Percentiles rank a stretch among this genome's conserved stretches.
phyloP scores from a whole-genome alignment of 805 yeast genomes.

The Ogataea dorogensis region DNA sequence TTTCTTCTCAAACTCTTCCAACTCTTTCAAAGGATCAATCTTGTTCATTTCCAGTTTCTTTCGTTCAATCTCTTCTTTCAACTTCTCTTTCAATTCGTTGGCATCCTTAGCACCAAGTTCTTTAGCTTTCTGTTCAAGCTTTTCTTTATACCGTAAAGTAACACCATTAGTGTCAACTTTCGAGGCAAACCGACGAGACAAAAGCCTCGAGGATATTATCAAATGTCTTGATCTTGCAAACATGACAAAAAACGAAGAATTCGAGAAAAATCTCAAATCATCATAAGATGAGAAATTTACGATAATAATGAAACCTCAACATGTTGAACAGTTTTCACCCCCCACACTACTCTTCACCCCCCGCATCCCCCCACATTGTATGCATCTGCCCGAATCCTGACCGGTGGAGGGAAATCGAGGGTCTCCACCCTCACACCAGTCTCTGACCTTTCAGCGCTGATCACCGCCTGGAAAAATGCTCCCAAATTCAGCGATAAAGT shows the following conservation, averaged over 20 bases:
- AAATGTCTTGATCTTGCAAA: constrained; percentile 4
- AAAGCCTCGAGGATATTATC: constrained; percentile 1
- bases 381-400: too few relatives aligned
- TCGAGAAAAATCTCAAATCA: too few relatives aligned
- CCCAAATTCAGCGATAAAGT: constrained; percentile 9
- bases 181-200: constrained; percentile 29
- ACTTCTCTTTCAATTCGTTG: constrained; percentile 58
- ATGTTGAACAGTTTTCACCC: too few relatives aligned
- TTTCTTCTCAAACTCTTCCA: constrained; percentile 46
- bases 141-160: constrained; percentile 39
- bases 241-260: constrained; percentile 3
- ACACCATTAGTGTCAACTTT: constrained; percentile 33
- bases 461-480: constrained; percentile 2
- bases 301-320: too few relatives aligned
- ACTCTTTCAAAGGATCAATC: constrained; percentile 67
- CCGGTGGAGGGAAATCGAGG: too few relatives aligned
- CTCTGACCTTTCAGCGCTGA: constrained; percentile 4
- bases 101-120: constrained; percentile 45
- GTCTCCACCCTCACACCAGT: constrained; percentile 4
- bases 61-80: constrained; percentile 58
- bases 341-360: too few relatives aligned
- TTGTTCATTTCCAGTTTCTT: constrained; percentile 56
- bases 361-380: too few relatives aligned
- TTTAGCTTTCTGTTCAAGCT: constrained; percentile 40
- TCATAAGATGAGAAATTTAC: too few relatives aligned